Evolutionary conservation across 1,139 yeast species (phyloP).

Genomic region (Yamadazyma buinensis): DNA sequence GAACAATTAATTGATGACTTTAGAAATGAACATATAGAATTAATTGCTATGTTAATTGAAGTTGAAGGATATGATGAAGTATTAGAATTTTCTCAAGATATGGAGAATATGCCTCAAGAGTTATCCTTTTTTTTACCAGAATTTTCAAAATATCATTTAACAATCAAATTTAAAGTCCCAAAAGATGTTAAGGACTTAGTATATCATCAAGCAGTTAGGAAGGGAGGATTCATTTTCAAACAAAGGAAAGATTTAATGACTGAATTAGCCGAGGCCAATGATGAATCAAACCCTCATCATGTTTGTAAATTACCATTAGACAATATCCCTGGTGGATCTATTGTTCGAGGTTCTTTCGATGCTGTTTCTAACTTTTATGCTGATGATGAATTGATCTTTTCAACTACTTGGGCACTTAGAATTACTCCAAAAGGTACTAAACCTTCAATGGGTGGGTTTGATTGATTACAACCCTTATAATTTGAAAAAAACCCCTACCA

Average conservation of each 20-base stretch:
- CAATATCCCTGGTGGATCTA: constrained; percentile 31
- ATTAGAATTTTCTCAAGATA: constrained; percentile 21
- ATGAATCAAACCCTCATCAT: constrained; percentile 14
- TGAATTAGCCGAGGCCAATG: constrained; percentile 19
- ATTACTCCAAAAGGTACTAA: constrained; percentile 20
- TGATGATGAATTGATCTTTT: constrained; percentile 22
- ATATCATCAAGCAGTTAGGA: constrained; percentile 33
- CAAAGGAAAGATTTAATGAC: constrained; percentile 21
- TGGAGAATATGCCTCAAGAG: constrained; percentile 26
- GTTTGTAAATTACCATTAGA: constrained; percentile 27
- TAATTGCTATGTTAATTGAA: constrained; percentile 24
- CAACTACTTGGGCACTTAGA: constrained; percentile 26
- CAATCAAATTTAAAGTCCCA: constrained; percentile 25
- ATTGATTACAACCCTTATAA: too few relatives aligned
- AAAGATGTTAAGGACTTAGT: constrained; percentile 22
- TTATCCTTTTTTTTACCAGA: constrained; percentile 32
- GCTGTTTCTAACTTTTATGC: constrained; percentile 27
- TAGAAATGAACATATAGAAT: constrained; percentile 22
- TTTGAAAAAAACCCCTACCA: neutral
- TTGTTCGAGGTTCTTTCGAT: constrained; percentile 31
- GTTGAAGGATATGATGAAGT: constrained; percentile 26
- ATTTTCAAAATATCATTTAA: constrained; percentile 25
- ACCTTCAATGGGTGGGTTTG: constrained; percentile 19
- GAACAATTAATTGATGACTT: constrained; percentile 11
- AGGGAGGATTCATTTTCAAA: constrained; percentile 27